Evolutionary conservation across 257 asterid species (phyloP).

Genomic region (Hygrophila difformis): DNA sequence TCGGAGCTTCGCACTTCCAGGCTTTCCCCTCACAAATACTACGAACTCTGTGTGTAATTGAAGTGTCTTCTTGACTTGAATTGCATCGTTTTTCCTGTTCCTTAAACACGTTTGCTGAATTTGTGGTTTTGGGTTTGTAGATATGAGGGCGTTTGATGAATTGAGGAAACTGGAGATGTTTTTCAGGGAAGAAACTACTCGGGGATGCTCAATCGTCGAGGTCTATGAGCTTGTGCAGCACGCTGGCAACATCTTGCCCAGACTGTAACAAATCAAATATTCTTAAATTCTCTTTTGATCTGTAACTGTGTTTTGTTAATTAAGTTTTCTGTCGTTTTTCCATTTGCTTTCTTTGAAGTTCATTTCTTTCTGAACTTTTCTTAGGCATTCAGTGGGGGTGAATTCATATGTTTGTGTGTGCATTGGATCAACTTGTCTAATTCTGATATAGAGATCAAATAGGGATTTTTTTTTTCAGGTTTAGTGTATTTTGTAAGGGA

Average conservation of each 20-base stretch:
- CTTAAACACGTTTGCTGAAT: neutral
- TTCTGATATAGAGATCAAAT: no score
- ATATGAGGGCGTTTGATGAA: conserved; percentile 98
- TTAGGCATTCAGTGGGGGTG: conserved; percentile 7
- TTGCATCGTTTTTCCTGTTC: conserved; percentile 13
- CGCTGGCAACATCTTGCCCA: conserved; percentile 96
- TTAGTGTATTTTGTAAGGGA: no score
- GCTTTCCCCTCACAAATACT: conserved; percentile 97
- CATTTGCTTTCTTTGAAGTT: neutral
- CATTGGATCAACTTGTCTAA: no score
- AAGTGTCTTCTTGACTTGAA: conserved; percentile 15
- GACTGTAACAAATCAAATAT: conserved; percentile 45
- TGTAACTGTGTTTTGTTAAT: neutral
- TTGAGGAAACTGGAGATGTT: conserved; percentile 89
- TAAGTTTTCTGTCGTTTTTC: neutral
- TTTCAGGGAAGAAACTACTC: conserved; percentile 78
- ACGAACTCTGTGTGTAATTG: conserved; percentile 61
- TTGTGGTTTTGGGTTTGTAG: conserved; percentile 33
- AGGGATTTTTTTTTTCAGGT: no score
- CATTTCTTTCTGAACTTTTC: conserved; percentile 4
- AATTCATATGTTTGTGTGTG: conserved; percentile 3
- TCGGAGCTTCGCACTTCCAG: conserved; percentile 98
- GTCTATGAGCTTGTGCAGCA: conserved; percentile 98
- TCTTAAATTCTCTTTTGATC: neutral
- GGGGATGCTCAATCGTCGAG: conserved; percentile 95